Percentiles rank a stretch among this genome's conserved stretches.
phyloP scores from a whole-genome alignment of 805 yeast species.

The Teunomyces panamensis region DNA sequence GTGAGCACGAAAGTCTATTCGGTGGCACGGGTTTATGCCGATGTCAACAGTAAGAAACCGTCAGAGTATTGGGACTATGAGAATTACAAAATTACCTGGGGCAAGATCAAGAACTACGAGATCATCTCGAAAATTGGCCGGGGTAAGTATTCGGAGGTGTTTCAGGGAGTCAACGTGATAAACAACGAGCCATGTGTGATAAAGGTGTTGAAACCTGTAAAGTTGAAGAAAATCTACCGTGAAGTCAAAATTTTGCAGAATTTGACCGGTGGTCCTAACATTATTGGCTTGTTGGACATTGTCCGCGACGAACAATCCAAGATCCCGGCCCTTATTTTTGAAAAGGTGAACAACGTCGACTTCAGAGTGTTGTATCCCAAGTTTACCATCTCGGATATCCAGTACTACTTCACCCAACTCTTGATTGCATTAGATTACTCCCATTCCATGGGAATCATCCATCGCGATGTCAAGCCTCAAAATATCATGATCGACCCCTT shows the following conservation, averaged over 20 bases:
- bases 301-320: conserved; percentile 77
- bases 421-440: conserved; percentile 83
- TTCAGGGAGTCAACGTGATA: conserved; percentile 72
- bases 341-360: conserved; percentile 78
- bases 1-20: conserved; percentile 26
- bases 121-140: conserved; percentile 82
- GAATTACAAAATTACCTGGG: conserved; percentile 46
- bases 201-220: conserved; percentile 89
- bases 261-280: conserved; percentile 80
- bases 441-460: conserved; percentile 95
- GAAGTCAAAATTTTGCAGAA: conserved; percentile 87
- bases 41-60: conserved; percentile 66
- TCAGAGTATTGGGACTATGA: conserved; percentile 86
- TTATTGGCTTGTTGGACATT: conserved; percentile 72
- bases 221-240: conserved; percentile 84
- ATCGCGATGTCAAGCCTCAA: conserved; percentile 93
- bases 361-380: conserved; percentile 79
- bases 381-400: conserved; percentile 70
- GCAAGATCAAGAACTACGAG: conserved; percentile 56
- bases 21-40: conserved; percentile 62
- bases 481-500: conserved; percentile 92
- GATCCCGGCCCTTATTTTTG: conserved; percentile 86
- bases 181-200: conserved; percentile 68
- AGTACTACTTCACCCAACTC: conserved; percentile 78
- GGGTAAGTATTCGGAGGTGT: conserved; percentile 95